These are phyloP conservation scores for Fusarium beomiforme DNA, from an alignment of 2,329 filamentous ascomycete species.

Conservation along the genomic window DNA sequence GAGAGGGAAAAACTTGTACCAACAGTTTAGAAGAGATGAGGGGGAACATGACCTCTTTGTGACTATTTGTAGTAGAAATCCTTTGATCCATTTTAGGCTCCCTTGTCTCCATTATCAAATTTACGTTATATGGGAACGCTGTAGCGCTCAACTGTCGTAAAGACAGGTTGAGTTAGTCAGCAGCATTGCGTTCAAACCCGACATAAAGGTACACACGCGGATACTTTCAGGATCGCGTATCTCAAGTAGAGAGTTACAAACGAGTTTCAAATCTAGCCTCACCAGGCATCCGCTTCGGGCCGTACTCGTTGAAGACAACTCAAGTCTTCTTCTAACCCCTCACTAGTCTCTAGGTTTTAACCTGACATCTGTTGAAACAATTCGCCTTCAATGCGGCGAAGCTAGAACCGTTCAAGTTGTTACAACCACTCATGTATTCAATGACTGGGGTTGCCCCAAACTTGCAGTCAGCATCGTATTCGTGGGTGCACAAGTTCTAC, in stretches of 20 bases:
- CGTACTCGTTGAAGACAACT: background rate
- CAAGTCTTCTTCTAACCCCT: slow-evolving; percentile 2
- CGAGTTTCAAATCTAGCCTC: background rate
- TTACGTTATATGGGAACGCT: slow-evolving; percentile 2
- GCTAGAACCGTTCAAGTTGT: slow-evolving; percentile 15
- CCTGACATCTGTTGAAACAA: background rate
- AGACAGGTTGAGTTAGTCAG: background rate
- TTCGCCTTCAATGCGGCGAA: background rate
- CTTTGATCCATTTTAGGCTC: slow-evolving; percentile 43
- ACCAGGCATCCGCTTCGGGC: background rate
- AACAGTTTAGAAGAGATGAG: slow-evolving; percentile 55
- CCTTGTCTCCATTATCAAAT: slow-evolving; percentile 9
- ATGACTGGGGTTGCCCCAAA: slow-evolving; percentile 10
- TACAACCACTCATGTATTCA: slow-evolving; percentile 17
- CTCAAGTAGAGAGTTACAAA: background rate
- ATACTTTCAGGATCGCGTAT: background rate
- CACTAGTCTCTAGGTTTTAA: background rate
- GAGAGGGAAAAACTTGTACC: slow-evolving; percentile 53
- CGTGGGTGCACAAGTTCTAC: slow-evolving; percentile 23
- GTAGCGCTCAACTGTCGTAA: background rate
- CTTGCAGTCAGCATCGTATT: slow-evolving; percentile 38
- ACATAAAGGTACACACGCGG: background rate
- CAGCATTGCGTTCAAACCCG: background rate
- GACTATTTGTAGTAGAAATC: slow-evolving; percentile 59
- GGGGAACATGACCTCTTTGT: slow-evolving; percentile 52